Evolutionary conservation across 148 eudicot genomes (phyloP).

Genomic region (Vaccinium myrtillus): DNA sequence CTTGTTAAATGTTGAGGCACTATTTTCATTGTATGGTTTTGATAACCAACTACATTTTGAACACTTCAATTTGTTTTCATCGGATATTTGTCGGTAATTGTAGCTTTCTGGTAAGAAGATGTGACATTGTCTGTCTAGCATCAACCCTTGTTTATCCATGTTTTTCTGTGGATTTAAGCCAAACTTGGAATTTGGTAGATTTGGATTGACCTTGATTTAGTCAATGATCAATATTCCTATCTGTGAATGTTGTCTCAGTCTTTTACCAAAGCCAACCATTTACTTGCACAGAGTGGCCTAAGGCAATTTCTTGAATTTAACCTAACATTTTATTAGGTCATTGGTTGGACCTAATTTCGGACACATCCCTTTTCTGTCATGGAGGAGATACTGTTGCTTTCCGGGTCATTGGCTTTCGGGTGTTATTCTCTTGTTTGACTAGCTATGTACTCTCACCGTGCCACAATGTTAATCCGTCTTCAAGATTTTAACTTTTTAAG

Average conservation of each 20-base stretch:
- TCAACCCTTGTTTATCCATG: neutral
- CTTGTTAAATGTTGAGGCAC: neutral
- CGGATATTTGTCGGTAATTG: neutral
- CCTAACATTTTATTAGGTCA: neutral
- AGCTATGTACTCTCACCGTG: no score
- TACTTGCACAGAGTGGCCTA: no score
- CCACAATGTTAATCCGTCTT: no score
- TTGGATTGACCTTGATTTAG: neutral
- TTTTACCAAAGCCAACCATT: no score
- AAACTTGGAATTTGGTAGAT: neutral
- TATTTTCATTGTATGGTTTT: neutral
- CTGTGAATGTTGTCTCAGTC: neutral
- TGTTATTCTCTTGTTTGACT: no score
- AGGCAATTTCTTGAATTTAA: no score
- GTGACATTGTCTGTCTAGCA: neutral
- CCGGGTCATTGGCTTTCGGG: no score
- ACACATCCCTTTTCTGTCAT: neutral
- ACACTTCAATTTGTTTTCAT: neutral
- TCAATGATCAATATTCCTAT: neutral
- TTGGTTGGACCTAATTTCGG: neutral
- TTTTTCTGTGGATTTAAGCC: neutral
- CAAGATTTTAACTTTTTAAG: no score
- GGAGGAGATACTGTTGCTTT: neutral
- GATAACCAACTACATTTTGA: neutral
- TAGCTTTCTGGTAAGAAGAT: neutral